Conservation (phyloP, 805 yeast species). For the Suhomyces sp. region DNA sequence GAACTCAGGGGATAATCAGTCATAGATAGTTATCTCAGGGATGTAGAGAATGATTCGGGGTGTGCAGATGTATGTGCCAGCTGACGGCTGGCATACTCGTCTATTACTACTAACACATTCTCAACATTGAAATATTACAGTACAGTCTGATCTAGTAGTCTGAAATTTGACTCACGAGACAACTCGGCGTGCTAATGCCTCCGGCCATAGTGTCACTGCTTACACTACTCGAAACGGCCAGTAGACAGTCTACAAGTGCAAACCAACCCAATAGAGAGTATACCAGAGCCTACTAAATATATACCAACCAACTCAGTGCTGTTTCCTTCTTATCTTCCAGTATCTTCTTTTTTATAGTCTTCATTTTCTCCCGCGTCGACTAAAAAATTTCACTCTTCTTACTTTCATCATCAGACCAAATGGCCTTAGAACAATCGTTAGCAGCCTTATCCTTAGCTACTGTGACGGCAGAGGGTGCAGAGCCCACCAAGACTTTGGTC, state of each 20-base stretch:
- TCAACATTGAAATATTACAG: too few species aligned
- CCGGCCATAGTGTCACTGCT: too few species aligned
- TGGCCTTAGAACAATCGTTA: constrained; percentile 69
- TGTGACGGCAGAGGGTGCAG: constrained; percentile 48
- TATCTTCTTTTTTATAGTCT: background rate
- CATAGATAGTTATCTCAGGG: too few species aligned
- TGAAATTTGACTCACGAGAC: background rate
- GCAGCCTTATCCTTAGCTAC: constrained; percentile 62
- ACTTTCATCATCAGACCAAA: constrained; percentile 15
- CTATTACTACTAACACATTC: too few species aligned
- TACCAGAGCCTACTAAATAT: background rate
- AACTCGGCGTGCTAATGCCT: background rate
- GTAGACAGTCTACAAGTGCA: background rate
- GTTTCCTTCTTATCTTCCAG: too few species aligned
- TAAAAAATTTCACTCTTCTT: background rate
- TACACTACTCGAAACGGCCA: too few species aligned
- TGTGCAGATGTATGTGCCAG: too few species aligned
- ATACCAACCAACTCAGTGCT: too few species aligned
- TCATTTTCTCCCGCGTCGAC: background rate
- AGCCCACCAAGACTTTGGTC: constrained; percentile 69
- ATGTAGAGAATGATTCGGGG: too few species aligned
- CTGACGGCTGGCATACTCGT: too few species aligned
- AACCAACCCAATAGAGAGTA: background rate
- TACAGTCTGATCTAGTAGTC: too few species aligned
- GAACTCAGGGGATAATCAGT: too few species aligned